Base-by-base conservation (phyloP, 2,329 filamentous ascomycete genomes). In the Xylaria sp. region DNA sequence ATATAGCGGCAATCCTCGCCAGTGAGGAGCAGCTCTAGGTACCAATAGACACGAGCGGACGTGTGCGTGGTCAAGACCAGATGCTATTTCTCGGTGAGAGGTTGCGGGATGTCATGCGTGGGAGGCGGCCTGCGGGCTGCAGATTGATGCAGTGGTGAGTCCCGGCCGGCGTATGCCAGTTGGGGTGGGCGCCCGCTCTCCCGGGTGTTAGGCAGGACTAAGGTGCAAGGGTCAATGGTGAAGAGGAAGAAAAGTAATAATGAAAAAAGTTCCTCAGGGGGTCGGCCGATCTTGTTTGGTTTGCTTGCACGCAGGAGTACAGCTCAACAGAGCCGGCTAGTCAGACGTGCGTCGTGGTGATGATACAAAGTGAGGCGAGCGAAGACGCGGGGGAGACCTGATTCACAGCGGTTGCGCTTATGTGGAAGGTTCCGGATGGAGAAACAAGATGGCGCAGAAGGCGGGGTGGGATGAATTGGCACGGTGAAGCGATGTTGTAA, bases 181-280 rank as follows among this genome's bases (percentile, higher is more conserved):
- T 7, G 11, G 29, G 11, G 39, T 53, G 38, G 50, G 60, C 44
- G 63, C 61, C 57, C 39, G 58, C 52, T 63, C 62, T n/a, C 62
- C 63, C 64, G 63, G 64, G 54, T 66, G 63, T 61, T 62, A 54
- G 56, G 59, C 55, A 50, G 54, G 29, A 52, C 43, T 50, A 44
- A 48, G 54, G 40, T 48, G 20, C 58, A 56, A 58, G 57, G 59
- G 53, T 61, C 52, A 54, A 56, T 53, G 61, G 53, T 48, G 50
- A 40, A 52, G 53, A 5, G 52, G 53, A 5, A 26, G 24, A 5
- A 11, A 26, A 26, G 29, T 34, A n/a, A n/a, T 7, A 34, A 34
- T 7, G 11, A 34, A 13, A 13, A 34, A 7, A 34, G 29, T 34
- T 7, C 29, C 29, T 34, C 9, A 13, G 29, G 29, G 8, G 9